A percentile compares a stretch with the other conserved stretches of the same genome.
These are phyloP conservation scores for Taxillus chinensis DNA, from an alignment of 164 flowering plant species.

Conservation along the genomic window DNA sequence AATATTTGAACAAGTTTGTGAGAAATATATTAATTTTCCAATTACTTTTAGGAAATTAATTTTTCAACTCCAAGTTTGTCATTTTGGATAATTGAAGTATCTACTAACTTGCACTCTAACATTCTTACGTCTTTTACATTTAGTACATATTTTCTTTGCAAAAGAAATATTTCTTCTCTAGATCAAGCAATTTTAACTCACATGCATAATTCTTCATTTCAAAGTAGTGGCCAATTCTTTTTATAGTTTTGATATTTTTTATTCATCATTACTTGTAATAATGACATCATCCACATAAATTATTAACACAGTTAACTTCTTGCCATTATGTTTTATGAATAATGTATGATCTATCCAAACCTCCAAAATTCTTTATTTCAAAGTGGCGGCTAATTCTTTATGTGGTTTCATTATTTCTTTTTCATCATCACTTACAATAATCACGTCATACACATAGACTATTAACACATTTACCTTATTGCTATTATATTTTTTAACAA, in stretches of 20 bases:
- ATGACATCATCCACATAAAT: no score
- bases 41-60: not conserved
- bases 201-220: no score
- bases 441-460: not conserved
- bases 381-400: no score
- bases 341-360: no score
- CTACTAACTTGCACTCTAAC: not conserved
- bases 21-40: not conserved
- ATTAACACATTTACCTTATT: not conserved
- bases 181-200: not conserved
- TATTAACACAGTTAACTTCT: no score
- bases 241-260: not conserved
- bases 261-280: no score
- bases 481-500: not conserved
- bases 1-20: not conserved
- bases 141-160: not conserved
- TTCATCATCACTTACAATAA: not conserved
- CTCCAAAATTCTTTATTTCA: no score
- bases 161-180: not conserved
- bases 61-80: not conserved
- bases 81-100: not conserved
- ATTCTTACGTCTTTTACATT: not conserved
- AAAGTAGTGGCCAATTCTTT: not conserved
- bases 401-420: not conserved
- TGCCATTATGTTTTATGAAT: no score